Evolutionary conservation across 129 eudicot species (phyloP), one percentile per base, ranked within the genome.

Genomic region (Dittrichia graveolens): DNA sequence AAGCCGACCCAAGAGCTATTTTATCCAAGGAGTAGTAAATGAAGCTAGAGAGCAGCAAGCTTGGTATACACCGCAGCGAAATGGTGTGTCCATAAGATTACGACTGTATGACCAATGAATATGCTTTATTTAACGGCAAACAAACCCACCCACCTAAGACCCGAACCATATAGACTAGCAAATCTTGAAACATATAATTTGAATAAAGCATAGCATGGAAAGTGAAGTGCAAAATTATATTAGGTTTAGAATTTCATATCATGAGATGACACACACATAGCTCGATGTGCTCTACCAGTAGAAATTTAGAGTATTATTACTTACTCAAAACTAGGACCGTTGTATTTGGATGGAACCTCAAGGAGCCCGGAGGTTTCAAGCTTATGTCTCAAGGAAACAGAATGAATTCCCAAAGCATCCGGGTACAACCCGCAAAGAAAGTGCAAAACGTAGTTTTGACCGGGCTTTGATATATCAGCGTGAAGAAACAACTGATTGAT

Each of bases 381-480:
- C 82, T 85, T 89, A 49, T 86, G 79, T 78, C 92, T 85, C 82
- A 85, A 15, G 1, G 95, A 69, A 78, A 93, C 90, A 5, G 98
- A 93, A 72, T 93, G 96, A 78, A 93, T 87, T 62, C 95, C 98
- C 62, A 89, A 47, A 10, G 98, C 98, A 75, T 93, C 98, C 0
- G 98, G 98, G 61, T 93, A 93, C 81, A 93, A 39, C 31, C 95
- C 98, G 61, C 98, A 93, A 62, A 93, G 88, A 65, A 93, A 85
- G 82, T 82, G 92, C 87, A 93, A 48, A 74, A 85, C 85, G 8
- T 80, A 76, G 16, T 79, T 59, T 81, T 80, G 85, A 19, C 83
- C 90, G 10, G 95, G 95, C 75, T 89, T 89, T 12, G 90, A 75
- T 49, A 89, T 75, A 71, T 87, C 95, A 71, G 84, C 90, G 65